Conservation (phyloP, 2,329 filamentous ascomycete genomes). For the Coniochaeta ligniaria region DNA sequence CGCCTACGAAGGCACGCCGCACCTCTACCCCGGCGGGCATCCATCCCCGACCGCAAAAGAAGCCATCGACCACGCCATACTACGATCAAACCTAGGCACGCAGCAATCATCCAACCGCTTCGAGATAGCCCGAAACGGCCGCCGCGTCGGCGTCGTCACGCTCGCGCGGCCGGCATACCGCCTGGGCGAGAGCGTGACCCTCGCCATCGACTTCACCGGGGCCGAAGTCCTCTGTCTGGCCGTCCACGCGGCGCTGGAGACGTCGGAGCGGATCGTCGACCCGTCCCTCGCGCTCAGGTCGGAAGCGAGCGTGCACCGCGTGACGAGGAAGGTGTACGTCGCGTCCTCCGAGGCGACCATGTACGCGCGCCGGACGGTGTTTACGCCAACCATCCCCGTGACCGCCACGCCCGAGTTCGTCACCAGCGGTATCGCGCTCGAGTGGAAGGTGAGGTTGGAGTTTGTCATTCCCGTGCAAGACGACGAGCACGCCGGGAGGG, state of each 20-base stretch:
- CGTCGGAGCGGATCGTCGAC: constrained; percentile 77
- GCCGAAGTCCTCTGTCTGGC: constrained; percentile 79
- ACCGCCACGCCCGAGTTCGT: constrained; percentile 84
- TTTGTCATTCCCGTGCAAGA: constrained; percentile 71
- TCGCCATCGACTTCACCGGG: constrained; percentile 75
- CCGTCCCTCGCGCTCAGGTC: constrained; percentile 75
- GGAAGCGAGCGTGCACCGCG: constrained; percentile 76
- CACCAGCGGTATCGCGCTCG: constrained; percentile 78
- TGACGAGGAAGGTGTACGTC: constrained; percentile 75
- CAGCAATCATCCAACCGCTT: constrained; percentile 86
- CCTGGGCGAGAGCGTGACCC: constrained; percentile 78
- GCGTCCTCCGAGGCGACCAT: constrained; percentile 75
- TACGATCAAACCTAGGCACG: constrained; percentile 69
- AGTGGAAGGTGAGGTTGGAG: constrained; percentile 86
- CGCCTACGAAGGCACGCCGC: constrained; percentile 8
- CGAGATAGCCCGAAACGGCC: constrained; percentile 88
- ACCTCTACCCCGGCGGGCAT: not conserved
- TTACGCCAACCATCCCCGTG: constrained; percentile 76
- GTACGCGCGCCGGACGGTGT: constrained; percentile 71
- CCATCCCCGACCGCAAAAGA: constrained; percentile 63
- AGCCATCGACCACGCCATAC: constrained; percentile 83
- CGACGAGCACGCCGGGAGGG: constrained; percentile 11
- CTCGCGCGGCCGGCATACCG: constrained; percentile 83
- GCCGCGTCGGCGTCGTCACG: constrained; percentile 83
- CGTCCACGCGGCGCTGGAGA: constrained; percentile 77